Base-by-base conservation (phyloP, 768 basidiomycete species). In the Butyriboletus loyo region DNA sequence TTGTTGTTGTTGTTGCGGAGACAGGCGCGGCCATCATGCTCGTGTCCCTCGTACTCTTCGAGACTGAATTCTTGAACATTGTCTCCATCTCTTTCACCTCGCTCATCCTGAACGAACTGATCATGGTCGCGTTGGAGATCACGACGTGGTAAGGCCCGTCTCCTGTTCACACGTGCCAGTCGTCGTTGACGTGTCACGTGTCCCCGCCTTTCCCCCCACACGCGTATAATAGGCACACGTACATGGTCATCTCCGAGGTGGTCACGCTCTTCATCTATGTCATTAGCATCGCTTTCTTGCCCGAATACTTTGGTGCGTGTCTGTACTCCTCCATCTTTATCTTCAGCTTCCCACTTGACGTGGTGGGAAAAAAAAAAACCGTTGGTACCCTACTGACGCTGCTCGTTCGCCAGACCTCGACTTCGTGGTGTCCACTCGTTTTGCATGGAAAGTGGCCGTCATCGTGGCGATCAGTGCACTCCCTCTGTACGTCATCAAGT, bases 31-130 rank as follows among this genome's bases (percentile, higher is more conserved):
- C 93, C 5, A 99, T 99, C 72, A 99, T 99, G 97, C 91, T 99
- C 65, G 84, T 96, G 77, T 97, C 92, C 1, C 84, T 99, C 21
- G 82, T 96, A 8, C 81, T 99, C 1, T 99, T 98, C 69, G 97
- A 99, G 72, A 95, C 82, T 47, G 95, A 99, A 64, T 98, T 98
- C 71, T 71, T 98, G 59, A 97, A 98, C 66, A 98, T 99, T 54
- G 97, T 99, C 28, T 88, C 96, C 19, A 99, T 98, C 59, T 98
- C 97, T 1, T 99, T 97, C 68, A 97, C 95, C 1, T 92, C 97
- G 1, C 77, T 98, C 51, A 84, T 99, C 57, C 75, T 98, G 27
- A 99, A 99, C 66, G 97, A 98, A 67, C 83, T 99, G 46, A 93
- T 98, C 72, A 99, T 98, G 97, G 97, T 98, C 41, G 94, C 95